Percentiles rank a stretch among this genome's conserved stretches.
Evolutionary conservation across 2,329 filamentous ascomycete species (phyloP).

Genomic region (Phialocephala subalpina): DNA sequence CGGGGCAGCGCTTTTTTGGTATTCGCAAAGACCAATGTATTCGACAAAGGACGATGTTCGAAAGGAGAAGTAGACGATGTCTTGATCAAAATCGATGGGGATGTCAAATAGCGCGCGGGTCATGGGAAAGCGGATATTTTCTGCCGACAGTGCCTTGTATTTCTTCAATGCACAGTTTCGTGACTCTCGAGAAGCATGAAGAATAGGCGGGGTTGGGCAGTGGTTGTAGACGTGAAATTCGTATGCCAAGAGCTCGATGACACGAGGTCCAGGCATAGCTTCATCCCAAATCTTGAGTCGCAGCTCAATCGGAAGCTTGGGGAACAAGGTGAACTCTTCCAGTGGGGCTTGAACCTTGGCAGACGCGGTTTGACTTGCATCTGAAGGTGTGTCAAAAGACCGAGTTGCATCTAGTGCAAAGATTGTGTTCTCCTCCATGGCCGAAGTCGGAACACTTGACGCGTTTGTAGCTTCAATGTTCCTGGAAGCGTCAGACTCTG

Average conservation of each 20-base stretch:
- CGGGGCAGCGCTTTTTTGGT: no score
- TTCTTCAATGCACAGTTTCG: neutral
- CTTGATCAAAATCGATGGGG: neutral
- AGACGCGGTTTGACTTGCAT: neutral
- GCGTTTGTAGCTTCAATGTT: no score
- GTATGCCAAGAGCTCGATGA: neutral
- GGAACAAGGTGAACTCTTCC: slow-evolving; percentile 34
- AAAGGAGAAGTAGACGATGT: neutral
- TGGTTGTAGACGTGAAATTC: neutral
- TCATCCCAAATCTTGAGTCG: slow-evolving; percentile 37
- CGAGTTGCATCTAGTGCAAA: neutral
- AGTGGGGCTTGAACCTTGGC: neutral
- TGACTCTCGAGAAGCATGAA: neutral
- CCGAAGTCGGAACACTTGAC: neutral
- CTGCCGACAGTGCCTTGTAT: neutral
- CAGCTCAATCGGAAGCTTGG: slow-evolving; percentile 34
- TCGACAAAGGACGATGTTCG: no score
- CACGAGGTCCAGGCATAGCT: neutral
- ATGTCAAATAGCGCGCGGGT: neutral
- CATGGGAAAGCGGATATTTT: no score
- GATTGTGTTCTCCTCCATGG: neutral
- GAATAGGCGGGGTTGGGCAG: neutral
- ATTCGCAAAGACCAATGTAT: no score
- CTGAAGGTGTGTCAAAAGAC: neutral
- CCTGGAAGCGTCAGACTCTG: no score